These are phyloP conservation scores for Corchorus olitorius DNA, from an alignment of 345 rosid genomes.

Conservation along the genomic window DNA sequence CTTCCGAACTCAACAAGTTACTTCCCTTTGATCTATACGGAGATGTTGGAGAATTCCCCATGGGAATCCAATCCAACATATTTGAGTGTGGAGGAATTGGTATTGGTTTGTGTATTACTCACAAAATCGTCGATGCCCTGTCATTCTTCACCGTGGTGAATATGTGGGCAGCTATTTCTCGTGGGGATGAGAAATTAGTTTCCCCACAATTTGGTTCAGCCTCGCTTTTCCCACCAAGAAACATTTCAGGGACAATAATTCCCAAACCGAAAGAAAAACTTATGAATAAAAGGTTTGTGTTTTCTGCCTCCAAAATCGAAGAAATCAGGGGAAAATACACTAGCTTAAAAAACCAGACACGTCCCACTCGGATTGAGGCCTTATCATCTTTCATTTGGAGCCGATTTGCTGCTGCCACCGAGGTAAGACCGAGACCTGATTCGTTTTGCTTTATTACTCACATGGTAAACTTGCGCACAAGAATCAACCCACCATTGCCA, in stretches of 20 bases:
- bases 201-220: too few relatives aligned
- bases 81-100: not conserved
- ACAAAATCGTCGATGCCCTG: not conserved
- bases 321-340: not conserved
- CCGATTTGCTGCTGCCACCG: not conserved
- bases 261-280: not conserved
- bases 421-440: not conserved
- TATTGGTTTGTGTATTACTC: not conserved
- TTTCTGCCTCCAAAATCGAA: not conserved
- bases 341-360: not conserved
- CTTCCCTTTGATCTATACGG: not conserved
- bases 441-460: constrained; percentile 4
- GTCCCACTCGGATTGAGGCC: constrained; percentile 26
- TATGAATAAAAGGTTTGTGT: not conserved
- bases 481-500: not conserved
- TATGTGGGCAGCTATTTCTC: not conserved
- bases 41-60: not conserved
- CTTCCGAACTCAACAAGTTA: not conserved
- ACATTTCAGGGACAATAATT: not conserved
- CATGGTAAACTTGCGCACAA: constrained; percentile 36
- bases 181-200: not conserved
- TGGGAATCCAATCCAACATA: not conserved
- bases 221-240: too few relatives aligned
- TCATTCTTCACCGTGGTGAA: not conserved
- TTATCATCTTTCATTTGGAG: not conserved